Percentiles rank a stretch among this genome's conserved stretches.
phyloP scores from a whole-genome alignment of 257 asterid genomes.

The Thymus mandschuricus region DNA sequence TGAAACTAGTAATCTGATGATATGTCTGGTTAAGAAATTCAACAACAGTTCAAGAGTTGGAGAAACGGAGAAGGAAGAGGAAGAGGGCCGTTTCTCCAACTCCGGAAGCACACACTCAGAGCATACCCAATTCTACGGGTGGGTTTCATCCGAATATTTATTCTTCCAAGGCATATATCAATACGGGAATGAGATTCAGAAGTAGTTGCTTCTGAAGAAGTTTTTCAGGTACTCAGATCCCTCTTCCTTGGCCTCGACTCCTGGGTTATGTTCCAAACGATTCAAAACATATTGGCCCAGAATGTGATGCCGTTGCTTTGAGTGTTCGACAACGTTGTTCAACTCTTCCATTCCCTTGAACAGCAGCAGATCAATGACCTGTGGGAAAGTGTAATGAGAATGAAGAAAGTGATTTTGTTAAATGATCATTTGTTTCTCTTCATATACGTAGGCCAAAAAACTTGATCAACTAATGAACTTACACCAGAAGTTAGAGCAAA shows the following conservation, averaged over 20 bases:
- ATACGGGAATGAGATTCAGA: slow-evolving; percentile 40
- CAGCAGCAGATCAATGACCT: slow-evolving; percentile 89
- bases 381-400: slow-evolving; percentile 30
- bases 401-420: not conserved
- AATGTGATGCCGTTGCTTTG: slow-evolving; percentile 95
- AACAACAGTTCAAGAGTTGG: slow-evolving; percentile 7
- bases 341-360: slow-evolving; percentile 89
- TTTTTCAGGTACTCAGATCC: slow-evolving; percentile 74
- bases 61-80: not conserved
- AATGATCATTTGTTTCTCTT: not conserved
- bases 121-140: slow-evolving; percentile 33
- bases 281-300: slow-evolving; percentile 79
- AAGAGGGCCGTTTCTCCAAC: slow-evolving; percentile 29
- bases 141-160: slow-evolving; percentile 24
- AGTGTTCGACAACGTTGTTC: slow-evolving; percentile 73
- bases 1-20: slow-evolving; percentile 10
- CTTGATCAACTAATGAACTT: not conserved
- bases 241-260: slow-evolving; percentile 50
- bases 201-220: slow-evolving; percentile 81
- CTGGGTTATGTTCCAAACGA: slow-evolving; percentile 49
- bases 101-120: slow-evolving; percentile 25
- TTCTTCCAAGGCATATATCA: slow-evolving; percentile 31
- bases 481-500: not conserved
- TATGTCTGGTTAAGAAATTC: slow-evolving; percentile 17
- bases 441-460: not conserved